Base-by-base conservation (phyloP, 2,329 filamentous ascomycete genomes). In the Cordyceps tenuipes region DNA sequence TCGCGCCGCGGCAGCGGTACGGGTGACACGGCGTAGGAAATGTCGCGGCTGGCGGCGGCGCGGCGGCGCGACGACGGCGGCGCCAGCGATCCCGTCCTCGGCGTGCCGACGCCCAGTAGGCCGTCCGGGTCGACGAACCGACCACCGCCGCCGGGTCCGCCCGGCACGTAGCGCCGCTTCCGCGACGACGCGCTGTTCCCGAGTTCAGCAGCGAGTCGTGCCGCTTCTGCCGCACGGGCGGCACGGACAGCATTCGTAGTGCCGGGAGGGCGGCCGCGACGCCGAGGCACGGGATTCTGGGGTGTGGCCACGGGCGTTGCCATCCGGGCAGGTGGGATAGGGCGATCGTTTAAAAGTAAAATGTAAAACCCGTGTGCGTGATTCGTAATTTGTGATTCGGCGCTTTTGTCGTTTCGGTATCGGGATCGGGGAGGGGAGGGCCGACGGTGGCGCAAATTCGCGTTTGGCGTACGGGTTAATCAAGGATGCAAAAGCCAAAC, bases 61-160 rank as follows among this genome's bases (percentile, higher is more conserved):
- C 56, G 46, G 4, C 56, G 56, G 9, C 56, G 56, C 39, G 56
- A 59, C 26, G 46, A 41, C 7, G 53, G 17, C 63, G 80, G 76
- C 68, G 72, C 78, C 73, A 68, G 64, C 15, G 64, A 63, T 29
- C 60, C 59, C 3, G 68, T 61, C 12, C 80, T 78, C 47, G 80
- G 80, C 47, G 80, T 82, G 64, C 88, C 84, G 62, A 81, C 19
- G 77, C 56, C 82, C 21, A 50, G 23, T 1, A 50, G 21, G 46
- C 34, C 82, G 61, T 90, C 84, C 60, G 87, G 80, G 66, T 95
- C 90, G 41, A 94, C 79, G 72, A 91, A 96, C 69, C 91, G 81
- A 21, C 91, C 91, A 61, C 91, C 91, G 50, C 91, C 91, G 44
- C 90, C 91, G 61, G 90, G 88, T 3, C 91, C 91, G 52, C 91